Conservation (phyloP, 306 rosid species). For the Ceratonia siliqua region DNA sequence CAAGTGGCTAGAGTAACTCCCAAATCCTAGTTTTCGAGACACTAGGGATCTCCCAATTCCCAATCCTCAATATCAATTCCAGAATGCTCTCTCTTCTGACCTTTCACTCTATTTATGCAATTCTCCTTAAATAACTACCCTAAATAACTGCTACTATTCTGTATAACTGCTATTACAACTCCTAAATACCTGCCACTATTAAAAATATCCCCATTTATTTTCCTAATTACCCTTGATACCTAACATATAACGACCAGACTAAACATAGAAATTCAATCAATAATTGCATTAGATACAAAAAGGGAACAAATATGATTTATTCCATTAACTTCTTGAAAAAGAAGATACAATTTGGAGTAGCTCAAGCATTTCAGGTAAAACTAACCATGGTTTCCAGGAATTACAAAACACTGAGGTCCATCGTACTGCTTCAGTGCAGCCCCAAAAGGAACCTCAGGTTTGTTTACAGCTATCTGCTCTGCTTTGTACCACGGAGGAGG, state of each 20-base stretch:
- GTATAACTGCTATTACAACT: no score
- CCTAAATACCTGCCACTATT: no score
- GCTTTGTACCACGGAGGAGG: conserved; percentile 83
- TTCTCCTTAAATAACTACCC: no score
- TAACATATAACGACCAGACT: background rate
- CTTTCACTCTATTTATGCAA: no score
- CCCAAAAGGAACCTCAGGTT: conserved; percentile 82
- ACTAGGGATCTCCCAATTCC: no score
- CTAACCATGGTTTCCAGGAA: conserved; percentile 99
- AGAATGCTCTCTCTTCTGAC: no score
- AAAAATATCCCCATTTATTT: no score
- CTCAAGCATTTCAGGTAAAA: conserved; percentile 28
- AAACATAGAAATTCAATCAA: conserved; percentile 17
- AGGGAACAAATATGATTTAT: conserved; percentile 5
- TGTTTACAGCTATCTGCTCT: conserved; percentile 75
- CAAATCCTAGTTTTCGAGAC: no score
- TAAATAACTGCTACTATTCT: no score
- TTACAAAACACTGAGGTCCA: conserved; percentile 94
- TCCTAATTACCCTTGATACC: no score
- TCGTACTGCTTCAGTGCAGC: conserved; percentile 66
- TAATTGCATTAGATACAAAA: conserved; percentile 10
- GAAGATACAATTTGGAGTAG: conserved; percentile 18
- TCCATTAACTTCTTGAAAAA: conserved; percentile 19
- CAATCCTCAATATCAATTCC: no score
- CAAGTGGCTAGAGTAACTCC: no score